These are phyloP conservation scores for Fusarium buharicum DNA, from an alignment of 2,329 filamentous ascomycete species.

Conservation along the genomic window DNA sequence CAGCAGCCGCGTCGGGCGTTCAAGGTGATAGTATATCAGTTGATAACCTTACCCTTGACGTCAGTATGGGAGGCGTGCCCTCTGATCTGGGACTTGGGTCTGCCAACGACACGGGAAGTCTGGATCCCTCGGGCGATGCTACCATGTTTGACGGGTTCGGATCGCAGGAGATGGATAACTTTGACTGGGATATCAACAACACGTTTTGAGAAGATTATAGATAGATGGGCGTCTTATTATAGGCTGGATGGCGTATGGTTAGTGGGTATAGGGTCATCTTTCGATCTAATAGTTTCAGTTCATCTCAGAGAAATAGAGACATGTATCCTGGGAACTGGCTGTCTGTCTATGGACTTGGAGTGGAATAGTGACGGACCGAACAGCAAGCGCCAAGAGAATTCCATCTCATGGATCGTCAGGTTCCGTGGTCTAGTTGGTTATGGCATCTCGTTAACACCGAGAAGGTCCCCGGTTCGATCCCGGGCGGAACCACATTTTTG, in stretches of 20 bases:
- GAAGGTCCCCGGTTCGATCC: constrained; percentile 28
- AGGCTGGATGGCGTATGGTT: constrained; percentile 13
- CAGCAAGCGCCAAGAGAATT: constrained; percentile 3
- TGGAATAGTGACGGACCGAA: background rate
- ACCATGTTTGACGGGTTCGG: constrained; percentile 54
- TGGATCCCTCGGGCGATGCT: constrained; percentile 51
- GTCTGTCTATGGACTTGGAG: too few species aligned
- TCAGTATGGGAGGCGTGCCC: constrained; percentile 55
- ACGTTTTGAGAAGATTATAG: constrained; percentile 7
- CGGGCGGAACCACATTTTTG: constrained; percentile 27
- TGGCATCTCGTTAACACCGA: constrained; percentile 32
- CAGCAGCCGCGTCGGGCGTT: constrained; percentile 56
- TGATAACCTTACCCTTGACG: constrained; percentile 58
- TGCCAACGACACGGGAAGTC: constrained; percentile 47
- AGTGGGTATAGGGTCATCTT: constrained; percentile 5
- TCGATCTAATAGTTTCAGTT: background rate
- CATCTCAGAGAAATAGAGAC: background rate
- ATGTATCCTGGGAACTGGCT: background rate
- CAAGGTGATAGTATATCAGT: constrained; percentile 54
- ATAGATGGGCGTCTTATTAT: background rate
- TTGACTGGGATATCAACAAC: constrained; percentile 26
- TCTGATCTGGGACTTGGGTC: constrained; percentile 54
- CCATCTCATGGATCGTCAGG: background rate
- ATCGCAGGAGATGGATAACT: constrained; percentile 52
- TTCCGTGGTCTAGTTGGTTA: constrained; percentile 31